These are phyloP conservation scores for Chalciporus sphaerocephalus DNA, from an alignment of 768 basidiomycete species.

Conservation along the genomic window DNA sequence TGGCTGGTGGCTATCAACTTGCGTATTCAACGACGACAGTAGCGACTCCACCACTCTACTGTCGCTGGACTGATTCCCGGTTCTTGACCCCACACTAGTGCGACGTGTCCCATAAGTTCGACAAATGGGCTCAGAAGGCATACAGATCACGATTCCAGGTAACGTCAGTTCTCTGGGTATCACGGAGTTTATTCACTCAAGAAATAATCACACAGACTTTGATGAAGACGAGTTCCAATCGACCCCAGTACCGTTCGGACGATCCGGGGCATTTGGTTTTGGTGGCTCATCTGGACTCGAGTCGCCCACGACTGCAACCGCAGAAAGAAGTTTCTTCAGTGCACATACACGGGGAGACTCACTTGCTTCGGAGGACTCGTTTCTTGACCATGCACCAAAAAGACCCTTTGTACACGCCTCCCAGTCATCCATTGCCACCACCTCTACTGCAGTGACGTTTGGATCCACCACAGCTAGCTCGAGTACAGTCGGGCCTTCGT, in stretches of 20 bases:
- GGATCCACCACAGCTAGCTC: conserved; percentile 8
- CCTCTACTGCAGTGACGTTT: conserved; percentile 24
- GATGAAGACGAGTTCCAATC: conserved; percentile 67
- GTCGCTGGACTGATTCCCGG: neutral
- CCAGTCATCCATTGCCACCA: conserved; percentile 63
- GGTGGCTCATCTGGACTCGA: conserved; percentile 52
- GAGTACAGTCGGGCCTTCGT: conserved; percentile 37
- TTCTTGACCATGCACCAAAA: conserved; percentile 53
- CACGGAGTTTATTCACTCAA: neutral
- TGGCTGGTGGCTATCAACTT: neutral
- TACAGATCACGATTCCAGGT: conserved; percentile 50
- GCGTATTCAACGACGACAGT: neutral
- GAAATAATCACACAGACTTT: conserved; percentile 52
- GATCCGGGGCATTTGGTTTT: conserved; percentile 48
- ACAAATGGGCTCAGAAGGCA: conserved; percentile 35
- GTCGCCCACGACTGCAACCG: conserved; percentile 48
- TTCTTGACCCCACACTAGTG: neutral
- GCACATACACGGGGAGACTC: conserved; percentile 73
- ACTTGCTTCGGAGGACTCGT: conserved; percentile 71
- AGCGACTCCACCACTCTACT: neutral
- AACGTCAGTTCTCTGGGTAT: neutral
- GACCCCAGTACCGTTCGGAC: conserved; percentile 67
- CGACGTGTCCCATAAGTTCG: conserved; percentile 6
- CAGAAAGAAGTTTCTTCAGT: conserved; percentile 57
- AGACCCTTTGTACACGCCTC: conserved; percentile 67